These are phyloP conservation scores for Crithidia sp. DNA, from an alignment of 208 protist species.

Conservation along the genomic window DNA sequence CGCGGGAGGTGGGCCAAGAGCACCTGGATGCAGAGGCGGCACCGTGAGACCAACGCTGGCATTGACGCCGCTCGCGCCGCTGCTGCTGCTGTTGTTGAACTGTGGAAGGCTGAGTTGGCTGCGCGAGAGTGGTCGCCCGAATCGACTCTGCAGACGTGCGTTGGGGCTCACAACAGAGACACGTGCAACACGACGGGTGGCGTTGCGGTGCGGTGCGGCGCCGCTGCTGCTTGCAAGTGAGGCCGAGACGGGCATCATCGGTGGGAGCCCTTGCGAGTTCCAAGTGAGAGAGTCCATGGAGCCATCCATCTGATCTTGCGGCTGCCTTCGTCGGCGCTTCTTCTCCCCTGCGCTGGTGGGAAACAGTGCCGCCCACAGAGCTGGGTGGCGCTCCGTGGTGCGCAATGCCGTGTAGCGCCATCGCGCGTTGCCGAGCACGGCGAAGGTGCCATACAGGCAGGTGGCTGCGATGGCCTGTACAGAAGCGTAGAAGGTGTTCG, in stretches of 20 bases:
- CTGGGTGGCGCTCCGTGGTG: conserved; percentile 8
- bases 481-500: background rate
- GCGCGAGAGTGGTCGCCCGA: background rate
- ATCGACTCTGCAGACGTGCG: background rate
- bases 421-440: conserved; percentile 15
- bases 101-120: conserved; percentile 3
- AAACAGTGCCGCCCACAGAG: conserved; percentile 15
- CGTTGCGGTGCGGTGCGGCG: background rate
- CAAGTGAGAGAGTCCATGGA: background rate
- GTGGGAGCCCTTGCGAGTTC: background rate
- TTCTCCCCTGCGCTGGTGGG: background rate
- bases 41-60: background rate
- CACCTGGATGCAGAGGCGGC: background rate
- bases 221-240: background rate
- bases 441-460: conserved; percentile 30
- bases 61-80: no score
- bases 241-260: background rate
- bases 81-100: background rate
- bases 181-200: background rate
- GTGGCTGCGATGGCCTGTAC: conserved; percentile 26
- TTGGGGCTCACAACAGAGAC: background rate
- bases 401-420: conserved; percentile 25
- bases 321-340: background rate
- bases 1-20: no score
- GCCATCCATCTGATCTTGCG: background rate